Base-by-base conservation (phyloP, 2,329 filamentous ascomycete genomes). In the Apiospora saccharicola region DNA sequence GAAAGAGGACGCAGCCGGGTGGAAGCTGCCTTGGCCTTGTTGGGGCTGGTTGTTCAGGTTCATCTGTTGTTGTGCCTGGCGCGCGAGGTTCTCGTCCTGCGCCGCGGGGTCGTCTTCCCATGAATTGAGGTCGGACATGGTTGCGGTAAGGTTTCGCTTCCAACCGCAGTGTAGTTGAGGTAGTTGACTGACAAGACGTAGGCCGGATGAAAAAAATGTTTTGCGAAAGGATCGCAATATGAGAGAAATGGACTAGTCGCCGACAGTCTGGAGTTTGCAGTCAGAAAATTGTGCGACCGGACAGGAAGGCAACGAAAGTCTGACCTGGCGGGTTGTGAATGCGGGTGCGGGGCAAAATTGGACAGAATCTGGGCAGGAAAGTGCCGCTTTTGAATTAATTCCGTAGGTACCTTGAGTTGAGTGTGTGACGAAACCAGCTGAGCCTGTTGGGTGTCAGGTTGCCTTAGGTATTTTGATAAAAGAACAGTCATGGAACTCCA, bases 111-210 rank as follows among this genome's bases (percentile, higher is more conserved):
- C 94, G 80, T 97, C 94, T 85, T 98, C 95, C 94, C 96, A 98
- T 75, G 95, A 98, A 83, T 97, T 95, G 79, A 94, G 93, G 83
- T 95, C 91, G 78, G 95, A 93, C 95, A 98, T 98, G 80, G 71
- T 88, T 80, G 53, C 72, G 71, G 71, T 75, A 26, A 12, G 16
- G 19, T 61, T 2, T 61, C 6, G 16, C 34, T 61, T 61, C 53
- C 10, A 46, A n/a, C 41, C 16, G 24, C 24, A 44, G n/a, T 44
- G 57, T n/a, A 13, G 30, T 37, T 64, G 57, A 41, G 14, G 13
- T 61, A n/a, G 57, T 19, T 41, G 34, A 34, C 19, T 41, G 34
- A 34, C 53, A 14, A 22, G 53, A 47, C 3, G n/a, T 46, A 22
- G 43, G 37, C 22, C 13, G 41, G 13, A 69, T 46, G 16, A 12